A percentile compares a stretch with the other conserved stretches of the same genome.
These are phyloP conservation scores for Ophiocordyceps sinensis DNA, from an alignment of 2,329 filamentous ascomycete genomes.

Conservation along the genomic window DNA sequence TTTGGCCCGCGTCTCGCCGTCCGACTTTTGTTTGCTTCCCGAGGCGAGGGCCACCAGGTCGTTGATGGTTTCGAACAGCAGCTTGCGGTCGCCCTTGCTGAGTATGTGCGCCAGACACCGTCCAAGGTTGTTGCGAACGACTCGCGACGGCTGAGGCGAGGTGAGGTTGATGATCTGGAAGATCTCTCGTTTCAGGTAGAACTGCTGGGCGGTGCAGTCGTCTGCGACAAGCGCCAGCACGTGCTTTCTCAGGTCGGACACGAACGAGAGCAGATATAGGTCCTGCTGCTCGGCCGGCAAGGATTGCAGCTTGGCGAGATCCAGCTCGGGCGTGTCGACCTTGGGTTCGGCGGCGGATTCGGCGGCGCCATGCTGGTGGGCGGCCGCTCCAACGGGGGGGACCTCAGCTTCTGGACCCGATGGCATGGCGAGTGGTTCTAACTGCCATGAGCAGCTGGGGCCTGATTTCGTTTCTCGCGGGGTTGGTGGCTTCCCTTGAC, in stretches of 20 bases:
- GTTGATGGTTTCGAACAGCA: conserved; percentile 89
- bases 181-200: conserved; percentile 84
- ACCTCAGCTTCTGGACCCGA: conserved; percentile 20
- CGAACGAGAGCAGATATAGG: conserved; percentile 80
- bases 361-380: conserved; percentile 11
- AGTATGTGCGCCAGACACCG: conserved; percentile 75
- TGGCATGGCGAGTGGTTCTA: conserved; percentile 16
- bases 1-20: conserved; percentile 64
- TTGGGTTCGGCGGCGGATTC: conserved; percentile 21
- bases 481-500: too few relatives aligned
- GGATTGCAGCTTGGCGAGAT: conserved; percentile 75
- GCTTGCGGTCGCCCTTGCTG: conserved; percentile 71
- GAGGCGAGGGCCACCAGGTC: conserved; percentile 64
- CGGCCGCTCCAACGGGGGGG: conserved; percentile 10
- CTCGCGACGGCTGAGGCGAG: conserved; percentile 69
- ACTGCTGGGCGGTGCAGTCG: conserved; percentile 75
- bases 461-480: too few relatives aligned
- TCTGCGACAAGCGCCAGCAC: conserved; percentile 61
- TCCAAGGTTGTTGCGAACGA: conserved; percentile 80
- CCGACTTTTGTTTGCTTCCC: conserved; percentile 56
- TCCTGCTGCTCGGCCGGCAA: conserved; percentile 92
- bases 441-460: conserved; percentile 8
- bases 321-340: conserved; percentile 60
- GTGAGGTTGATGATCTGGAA: conserved; percentile 84
- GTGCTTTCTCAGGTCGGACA: conserved; percentile 69